phyloP scores from a whole-genome alignment of 202 grass and related monocot genomes.

The Musa balbisiana region DNA sequence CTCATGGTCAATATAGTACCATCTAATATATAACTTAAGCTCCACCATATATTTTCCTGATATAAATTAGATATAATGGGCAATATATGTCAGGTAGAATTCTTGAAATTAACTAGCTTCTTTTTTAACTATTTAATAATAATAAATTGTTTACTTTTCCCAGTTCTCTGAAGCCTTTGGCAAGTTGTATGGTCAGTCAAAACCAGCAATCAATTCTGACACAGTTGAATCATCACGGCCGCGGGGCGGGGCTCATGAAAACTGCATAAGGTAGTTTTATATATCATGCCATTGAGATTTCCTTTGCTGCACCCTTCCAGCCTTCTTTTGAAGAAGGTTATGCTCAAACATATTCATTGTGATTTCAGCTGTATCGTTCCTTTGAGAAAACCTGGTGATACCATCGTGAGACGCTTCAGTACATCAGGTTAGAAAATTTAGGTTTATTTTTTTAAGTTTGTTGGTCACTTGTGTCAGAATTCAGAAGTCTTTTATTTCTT shows the following conservation, averaged over 20 bases:
- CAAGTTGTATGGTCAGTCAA: slow-evolving; percentile 90
- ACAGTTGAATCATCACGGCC: slow-evolving; percentile 64
- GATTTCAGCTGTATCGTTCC: slow-evolving; percentile 66
- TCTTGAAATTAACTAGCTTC: not conserved
- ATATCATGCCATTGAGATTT: not conserved
- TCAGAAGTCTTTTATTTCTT: slow-evolving; percentile 14
- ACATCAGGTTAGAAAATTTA: slow-evolving; percentile 65
- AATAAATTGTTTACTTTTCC: slow-evolving; percentile 26
- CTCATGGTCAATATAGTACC: not conserved
- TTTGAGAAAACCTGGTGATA: slow-evolving; percentile 40
- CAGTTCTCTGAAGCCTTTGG: slow-evolving; percentile 98
- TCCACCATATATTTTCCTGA: not conserved
- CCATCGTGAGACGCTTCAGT: slow-evolving; percentile 59
- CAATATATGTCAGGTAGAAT: not conserved
- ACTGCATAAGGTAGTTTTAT: slow-evolving; percentile 77
- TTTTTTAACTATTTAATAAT: not conserved
- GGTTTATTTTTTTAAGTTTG: slow-evolving; percentile 3
- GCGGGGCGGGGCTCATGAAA: slow-evolving; percentile 81
- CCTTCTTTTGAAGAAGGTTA: not conserved
- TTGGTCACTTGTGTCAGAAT: slow-evolving; percentile 1
- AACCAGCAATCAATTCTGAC: slow-evolving; percentile 58
- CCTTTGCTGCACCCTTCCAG: not conserved
- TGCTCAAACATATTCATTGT: not conserved
- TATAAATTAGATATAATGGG: not conserved
- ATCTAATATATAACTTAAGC: not conserved